phyloP scores from a whole-genome alignment of 2,329 filamentous ascomycete species.

The Podosphaera fusca region DNA sequence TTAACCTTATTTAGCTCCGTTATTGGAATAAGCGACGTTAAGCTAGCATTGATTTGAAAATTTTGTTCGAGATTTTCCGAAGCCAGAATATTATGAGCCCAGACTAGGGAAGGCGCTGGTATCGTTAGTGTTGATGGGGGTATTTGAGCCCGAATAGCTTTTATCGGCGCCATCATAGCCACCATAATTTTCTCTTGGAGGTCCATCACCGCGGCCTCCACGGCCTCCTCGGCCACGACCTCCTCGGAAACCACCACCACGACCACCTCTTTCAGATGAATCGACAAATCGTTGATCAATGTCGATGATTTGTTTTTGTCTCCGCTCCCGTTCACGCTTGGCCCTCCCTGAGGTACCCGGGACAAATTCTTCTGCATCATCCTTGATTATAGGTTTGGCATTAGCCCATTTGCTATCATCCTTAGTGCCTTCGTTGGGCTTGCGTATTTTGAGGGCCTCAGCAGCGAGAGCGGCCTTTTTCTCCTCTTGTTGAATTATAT shows the following conservation, averaged over 20 bases:
- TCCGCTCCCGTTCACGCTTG: slow-evolving; percentile 68
- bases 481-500: slow-evolving; percentile 52
- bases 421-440: slow-evolving; percentile 81
- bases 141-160: slow-evolving; percentile 7
- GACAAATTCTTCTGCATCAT: slow-evolving; percentile 53
- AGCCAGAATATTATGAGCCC: slow-evolving; percentile 16
- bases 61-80: not conserved
- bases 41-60: not conserved
- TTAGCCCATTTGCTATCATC: slow-evolving; percentile 78
- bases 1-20: no score
- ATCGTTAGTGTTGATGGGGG: slow-evolving; percentile 25
- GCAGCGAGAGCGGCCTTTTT: slow-evolving; percentile 46
- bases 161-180: slow-evolving; percentile 19
- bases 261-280: slow-evolving; percentile 33
- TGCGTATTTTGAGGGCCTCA: slow-evolving; percentile 48
- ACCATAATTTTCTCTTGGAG: slow-evolving; percentile 21
- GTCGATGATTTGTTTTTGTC: slow-evolving; percentile 74
- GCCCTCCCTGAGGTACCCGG: slow-evolving; percentile 51
- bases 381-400: slow-evolving; percentile 48
- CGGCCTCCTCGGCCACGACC: slow-evolving; percentile 24
- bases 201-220: slow-evolving; percentile 26
- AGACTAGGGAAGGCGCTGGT: slow-evolving; percentile 28
- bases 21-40: no score
- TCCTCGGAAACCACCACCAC: slow-evolving; percentile 16
- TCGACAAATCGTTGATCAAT: slow-evolving; percentile 71